Conservation (phyloP, 306 rosid species). For the Herpetospermum pedunculosum region DNA sequence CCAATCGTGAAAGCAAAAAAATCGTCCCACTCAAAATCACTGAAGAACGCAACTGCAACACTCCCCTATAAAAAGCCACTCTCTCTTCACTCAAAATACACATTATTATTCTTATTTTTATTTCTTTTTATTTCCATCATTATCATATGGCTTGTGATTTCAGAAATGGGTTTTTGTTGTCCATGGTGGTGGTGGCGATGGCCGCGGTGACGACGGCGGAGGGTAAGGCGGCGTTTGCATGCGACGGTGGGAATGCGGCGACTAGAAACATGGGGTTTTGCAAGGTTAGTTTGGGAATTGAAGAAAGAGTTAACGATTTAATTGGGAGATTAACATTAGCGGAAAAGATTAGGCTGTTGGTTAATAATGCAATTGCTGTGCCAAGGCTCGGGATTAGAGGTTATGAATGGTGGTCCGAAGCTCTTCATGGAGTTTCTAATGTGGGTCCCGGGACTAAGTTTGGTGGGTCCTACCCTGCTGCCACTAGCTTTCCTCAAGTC, state of each 20-base stretch:
- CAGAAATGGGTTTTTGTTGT: neutral
- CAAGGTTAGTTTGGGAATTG: slow-evolving; percentile 20
- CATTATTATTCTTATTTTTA: neutral
- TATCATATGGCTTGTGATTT: neutral
- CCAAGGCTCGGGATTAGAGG: slow-evolving; percentile 72
- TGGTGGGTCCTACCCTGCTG: slow-evolving; percentile 63
- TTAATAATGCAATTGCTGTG: slow-evolving; percentile 62
- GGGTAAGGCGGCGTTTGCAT: slow-evolving; percentile 42
- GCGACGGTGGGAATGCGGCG: slow-evolving; percentile 49
- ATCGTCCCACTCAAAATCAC: neutral
- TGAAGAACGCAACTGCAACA: neutral
- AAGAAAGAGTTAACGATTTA: slow-evolving; percentile 55
- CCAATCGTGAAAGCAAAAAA: neutral
- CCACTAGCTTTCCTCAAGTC: slow-evolving; percentile 94
- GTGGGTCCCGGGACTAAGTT: slow-evolving; percentile 86
- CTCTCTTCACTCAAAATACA: neutral
- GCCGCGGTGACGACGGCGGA: neutral
- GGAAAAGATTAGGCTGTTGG: slow-evolving; percentile 65
- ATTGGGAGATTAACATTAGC: slow-evolving; percentile 60
- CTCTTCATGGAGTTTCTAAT: slow-evolving; percentile 80
- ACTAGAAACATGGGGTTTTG: slow-evolving; percentile 56
- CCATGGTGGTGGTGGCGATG: neutral
- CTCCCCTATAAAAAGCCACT: neutral
- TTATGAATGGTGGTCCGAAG: slow-evolving; percentile 89
- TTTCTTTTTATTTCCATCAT: neutral